Conservation (phyloP, 306 rosid species). For the Sicyos edulis region DNA sequence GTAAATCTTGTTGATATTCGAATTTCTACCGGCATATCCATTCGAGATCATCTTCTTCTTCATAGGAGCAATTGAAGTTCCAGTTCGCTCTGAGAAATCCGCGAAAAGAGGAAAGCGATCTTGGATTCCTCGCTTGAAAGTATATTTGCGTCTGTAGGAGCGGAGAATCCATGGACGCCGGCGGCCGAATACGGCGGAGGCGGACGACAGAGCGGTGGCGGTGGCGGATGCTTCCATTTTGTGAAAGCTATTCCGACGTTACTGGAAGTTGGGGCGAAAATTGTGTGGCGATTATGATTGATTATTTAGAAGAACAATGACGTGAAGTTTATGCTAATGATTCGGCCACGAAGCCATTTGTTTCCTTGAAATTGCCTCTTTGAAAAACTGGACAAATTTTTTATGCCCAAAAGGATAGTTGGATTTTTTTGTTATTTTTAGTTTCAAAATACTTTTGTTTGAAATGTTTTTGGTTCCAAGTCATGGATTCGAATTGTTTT, state of each 20-base stretch:
- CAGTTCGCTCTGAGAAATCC: not conserved
- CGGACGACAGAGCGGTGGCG: conserved; percentile 12
- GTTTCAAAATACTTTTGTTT: not conserved
- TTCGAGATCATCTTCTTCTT: conserved; percentile 33
- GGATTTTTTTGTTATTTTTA: not conserved
- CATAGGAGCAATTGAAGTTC: conserved; percentile 18
- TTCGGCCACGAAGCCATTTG: conserved; percentile 39
- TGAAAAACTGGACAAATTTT: not conserved
- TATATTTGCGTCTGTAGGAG: not conserved
- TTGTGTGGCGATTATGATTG: not conserved
- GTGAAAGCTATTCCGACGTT: not conserved
- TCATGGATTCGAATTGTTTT: too few species aligned
- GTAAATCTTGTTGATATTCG: conserved; percentile 32
- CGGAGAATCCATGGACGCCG: not conserved
- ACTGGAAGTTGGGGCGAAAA: not conserved
- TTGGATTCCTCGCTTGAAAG: not conserved
- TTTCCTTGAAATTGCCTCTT: not conserved
- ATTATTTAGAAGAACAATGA: not conserved
- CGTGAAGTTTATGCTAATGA: conserved; percentile 6
- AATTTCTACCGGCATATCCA: conserved; percentile 25
- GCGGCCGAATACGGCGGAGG: not conserved
- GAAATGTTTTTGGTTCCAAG: not conserved
- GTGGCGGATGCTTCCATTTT: not conserved
- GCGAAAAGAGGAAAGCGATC: not conserved
- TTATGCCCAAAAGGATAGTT: not conserved